Base-by-base conservation (phyloP, 805 yeast species). In the Metschnikowia continentalis region DNA sequence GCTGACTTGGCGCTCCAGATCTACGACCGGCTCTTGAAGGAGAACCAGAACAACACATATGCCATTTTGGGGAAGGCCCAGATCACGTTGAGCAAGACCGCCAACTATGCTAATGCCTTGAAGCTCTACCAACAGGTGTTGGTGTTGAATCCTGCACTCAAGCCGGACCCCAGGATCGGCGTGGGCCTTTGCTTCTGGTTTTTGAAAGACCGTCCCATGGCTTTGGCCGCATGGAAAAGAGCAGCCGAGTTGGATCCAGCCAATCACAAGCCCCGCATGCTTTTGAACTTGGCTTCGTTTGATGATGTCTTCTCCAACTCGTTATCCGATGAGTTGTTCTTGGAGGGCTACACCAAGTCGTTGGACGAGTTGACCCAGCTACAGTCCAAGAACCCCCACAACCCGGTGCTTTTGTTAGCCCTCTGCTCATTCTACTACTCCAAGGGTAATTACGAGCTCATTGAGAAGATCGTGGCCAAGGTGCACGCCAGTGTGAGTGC, bases 171-270 rank as follows among this genome's bases (percentile, higher is more conserved):
- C 17, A 78, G 99, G 67, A 79, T 94, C 53, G 99, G 98, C 30
- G 82, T 92, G 54, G 99, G 99, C 35, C 72, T 94, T 56, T 91
- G 97, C 67, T 92, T 84, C 64, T 94, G 97, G 97, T 81, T 81
- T 53, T 72, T 94, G 54, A 86, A 86, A 47, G 96, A 89, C 65
- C 79, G 81, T 55, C 79, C 78, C 47, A 79, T 89, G 72, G 98
- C 99, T 0, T 62, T 78, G 6, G 71, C 73, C 46, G 86, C 98
- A 0, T 94, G 98, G 97, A 79, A 80, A 54, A 79, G 97, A 61
- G 78, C 89, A 1, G 69, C 83, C 32, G 86, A 84, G 63, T 67
- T 92, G 39, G 81, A 86, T 55, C 82, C 86, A 3, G 63, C 72
- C 22, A 82, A 82, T 57, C 63, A 76, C 15, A 79, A 82, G 52